A percentile compares a stretch with the other conserved stretches of the same genome.
Conservation (phyloP, 31 red algal genomes). For the Asparagopsis taxiformis region DNA sequence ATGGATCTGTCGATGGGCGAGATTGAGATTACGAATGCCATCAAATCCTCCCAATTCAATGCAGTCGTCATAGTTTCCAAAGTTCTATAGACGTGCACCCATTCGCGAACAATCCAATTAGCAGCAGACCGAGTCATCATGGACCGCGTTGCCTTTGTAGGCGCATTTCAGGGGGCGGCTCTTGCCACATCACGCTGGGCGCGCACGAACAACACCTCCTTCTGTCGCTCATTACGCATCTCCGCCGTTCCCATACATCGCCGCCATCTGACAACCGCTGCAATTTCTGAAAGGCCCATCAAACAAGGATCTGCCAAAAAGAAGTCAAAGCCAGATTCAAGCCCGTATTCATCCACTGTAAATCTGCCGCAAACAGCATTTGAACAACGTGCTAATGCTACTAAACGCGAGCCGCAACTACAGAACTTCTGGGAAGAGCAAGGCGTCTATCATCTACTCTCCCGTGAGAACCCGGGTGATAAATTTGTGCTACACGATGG, state of each 20-base stretch:
- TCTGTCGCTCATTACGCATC: neutral
- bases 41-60: no score
- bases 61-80: no score
- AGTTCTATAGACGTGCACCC: no score
- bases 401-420: constrained; percentile 83
- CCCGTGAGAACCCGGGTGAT: constrained; percentile 59
- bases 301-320: constrained; percentile 21
- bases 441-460: constrained; percentile 74
- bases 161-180: constrained; percentile 30
- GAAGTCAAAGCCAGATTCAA: constrained; percentile 37
- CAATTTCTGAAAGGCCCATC: constrained; percentile 1
- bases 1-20: no score
- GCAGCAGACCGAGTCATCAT: no score
- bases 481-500: constrained; percentile 96
- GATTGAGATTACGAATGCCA: no score
- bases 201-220: neutral
- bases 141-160: constrained; percentile 72
- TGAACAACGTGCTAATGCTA: constrained; percentile 91
- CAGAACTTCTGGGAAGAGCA: constrained; percentile 87
- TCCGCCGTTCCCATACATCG: neutral
- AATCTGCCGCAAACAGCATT: constrained; percentile 93
- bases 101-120: no score
- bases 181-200: constrained; percentile 5
- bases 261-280: neutral
- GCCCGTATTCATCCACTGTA: constrained; percentile 82